These are phyloP conservation scores for Trypethelium eluteriae DNA, from an alignment of 495 filamentous ascomycete species.

Conservation along the genomic window DNA sequence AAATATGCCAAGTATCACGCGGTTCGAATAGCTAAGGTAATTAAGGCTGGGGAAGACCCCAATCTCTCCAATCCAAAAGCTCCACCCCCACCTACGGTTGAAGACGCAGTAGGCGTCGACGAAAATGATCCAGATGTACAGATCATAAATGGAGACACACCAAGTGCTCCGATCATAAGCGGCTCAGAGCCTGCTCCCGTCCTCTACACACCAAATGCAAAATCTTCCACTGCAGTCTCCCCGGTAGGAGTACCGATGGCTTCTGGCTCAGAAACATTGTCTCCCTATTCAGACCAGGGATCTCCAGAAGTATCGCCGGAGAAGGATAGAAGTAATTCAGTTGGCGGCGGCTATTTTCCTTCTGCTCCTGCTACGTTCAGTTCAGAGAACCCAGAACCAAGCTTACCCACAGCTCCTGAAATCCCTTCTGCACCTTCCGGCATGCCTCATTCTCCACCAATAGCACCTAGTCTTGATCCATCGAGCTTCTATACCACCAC, in stretches of 20 bases:
- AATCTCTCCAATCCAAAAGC: constrained; percentile 73
- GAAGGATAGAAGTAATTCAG: constrained; percentile 27
- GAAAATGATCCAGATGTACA: constrained; percentile 58
- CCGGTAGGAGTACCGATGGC: not conserved
- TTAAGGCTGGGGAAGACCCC: constrained; percentile 85
- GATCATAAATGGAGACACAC: constrained; percentile 37
- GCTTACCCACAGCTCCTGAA: not conserved
- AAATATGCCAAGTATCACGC: constrained; percentile 97
- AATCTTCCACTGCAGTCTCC: not conserved
- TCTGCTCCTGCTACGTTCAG: constrained; percentile 37
- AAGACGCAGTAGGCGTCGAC: constrained; percentile 39
- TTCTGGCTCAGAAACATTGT: not conserved
- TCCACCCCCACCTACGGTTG: constrained; percentile 39
- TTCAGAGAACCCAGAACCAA: constrained; percentile 18
- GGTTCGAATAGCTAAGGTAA: constrained; percentile 77
- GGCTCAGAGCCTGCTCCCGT: not conserved
- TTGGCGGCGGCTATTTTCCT: constrained; percentile 50
- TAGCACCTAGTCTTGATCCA: constrained; percentile 19
- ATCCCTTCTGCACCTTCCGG: constrained; percentile 5
- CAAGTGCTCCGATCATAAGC: not conserved
- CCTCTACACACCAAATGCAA: not conserved
- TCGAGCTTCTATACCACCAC: constrained; percentile 19
- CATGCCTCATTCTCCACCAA: constrained; percentile 18
- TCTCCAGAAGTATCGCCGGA: not conserved
- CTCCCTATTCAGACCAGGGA: not conserved